These are phyloP conservation scores for Lachnum nothofagi DNA, from an alignment of 2,329 filamentous ascomycete species.

Conservation along the genomic window DNA sequence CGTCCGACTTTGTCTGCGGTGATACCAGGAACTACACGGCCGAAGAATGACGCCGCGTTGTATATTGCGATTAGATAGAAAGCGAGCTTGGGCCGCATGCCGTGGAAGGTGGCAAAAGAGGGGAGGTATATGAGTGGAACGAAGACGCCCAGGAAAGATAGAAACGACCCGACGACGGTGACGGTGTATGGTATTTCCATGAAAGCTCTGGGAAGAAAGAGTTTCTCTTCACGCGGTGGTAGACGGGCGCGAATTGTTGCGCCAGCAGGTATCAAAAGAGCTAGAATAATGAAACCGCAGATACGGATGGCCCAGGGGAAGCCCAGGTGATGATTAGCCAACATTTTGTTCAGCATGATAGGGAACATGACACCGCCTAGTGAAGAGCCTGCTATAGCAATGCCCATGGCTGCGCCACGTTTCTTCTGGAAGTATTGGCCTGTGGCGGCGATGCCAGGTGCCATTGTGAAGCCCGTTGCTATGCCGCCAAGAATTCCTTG, in stretches of 20 bases:
- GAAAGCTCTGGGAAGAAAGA: conserved; percentile 46
- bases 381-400: conserved; percentile 43
- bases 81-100: conserved; percentile 23
- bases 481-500: conserved; percentile 32
- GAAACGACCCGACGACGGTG: conserved; percentile 37
- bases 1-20: conserved; percentile 33
- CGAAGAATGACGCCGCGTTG: conserved; percentile 33
- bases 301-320: conserved; percentile 32
- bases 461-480: conserved; percentile 40
- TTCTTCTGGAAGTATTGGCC: conserved; percentile 49
- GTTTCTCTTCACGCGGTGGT: conserved; percentile 36
- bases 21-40: conserved; percentile 34
- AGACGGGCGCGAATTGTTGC: conserved; percentile 46
- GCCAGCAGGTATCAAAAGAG: conserved; percentile 44
- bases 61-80: conserved; percentile 23
- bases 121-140: conserved; percentile 32
- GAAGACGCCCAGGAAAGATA: conserved; percentile 28
- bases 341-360: conserved; percentile 52
- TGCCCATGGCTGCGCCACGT: conserved; percentile 43
- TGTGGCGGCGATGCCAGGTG: conserved; percentile 24
- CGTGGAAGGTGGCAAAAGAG: conserved; percentile 25
- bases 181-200: conserved; percentile 39
- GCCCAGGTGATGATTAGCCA: conserved; percentile 32
- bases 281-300: conserved; percentile 38
- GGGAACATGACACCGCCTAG: conserved; percentile 54